Evolutionary conservation across 2,329 filamentous ascomycete species (phyloP), one percentile per base, ranked within the genome.

Genomic region (Acrodontium crateriforme): DNA sequence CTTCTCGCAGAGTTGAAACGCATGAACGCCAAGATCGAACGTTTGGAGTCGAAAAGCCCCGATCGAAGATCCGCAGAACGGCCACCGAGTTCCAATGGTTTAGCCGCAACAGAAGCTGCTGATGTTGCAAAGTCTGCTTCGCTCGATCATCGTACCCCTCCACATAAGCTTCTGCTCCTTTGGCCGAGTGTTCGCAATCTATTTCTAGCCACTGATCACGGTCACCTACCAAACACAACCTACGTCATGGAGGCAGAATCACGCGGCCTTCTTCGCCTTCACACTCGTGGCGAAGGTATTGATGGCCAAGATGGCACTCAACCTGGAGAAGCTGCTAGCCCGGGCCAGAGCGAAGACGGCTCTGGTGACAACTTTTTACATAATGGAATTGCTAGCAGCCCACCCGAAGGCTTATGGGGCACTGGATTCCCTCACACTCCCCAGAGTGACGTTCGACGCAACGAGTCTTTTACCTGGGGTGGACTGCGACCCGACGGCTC

Each of bases 81-180:
- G 16, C 17, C 26, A 14, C 25, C 21, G 20, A 9, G 18, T 21
- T 17, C 13, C 9, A 19, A 13, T 29, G 16, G 32, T 35, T 30
- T 28, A 8, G 65, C 69, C 5, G 58, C 55, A 29, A 18, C 28
- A 22, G 8, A 35, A 37, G n/a, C n/a, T n/a, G n/a, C n/a, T n/a
- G n/a, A n/a, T n/a, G n/a, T n/a, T 66, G 67, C 1, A 27, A 69
- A 79, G 9, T 71, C 78, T 2, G 80, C 92, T 31, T 80, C 83
- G 1, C 70, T 75, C 16, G 81, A 92, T 40, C 87, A 95, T 47
- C 91, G 82, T 0, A 94, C 85, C 1, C 72, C 83, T n/a, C 84
- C 84, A 1, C 81, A 89, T 27, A 71, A 84, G 37, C 61, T 95
- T 11, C 59, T 95, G 56, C 63, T 47, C 57, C 65, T 36, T 49